Evolutionary conservation across 2,329 filamentous ascomycete genomes (phyloP).

Genomic region (Penicillium hesseltinei): DNA sequence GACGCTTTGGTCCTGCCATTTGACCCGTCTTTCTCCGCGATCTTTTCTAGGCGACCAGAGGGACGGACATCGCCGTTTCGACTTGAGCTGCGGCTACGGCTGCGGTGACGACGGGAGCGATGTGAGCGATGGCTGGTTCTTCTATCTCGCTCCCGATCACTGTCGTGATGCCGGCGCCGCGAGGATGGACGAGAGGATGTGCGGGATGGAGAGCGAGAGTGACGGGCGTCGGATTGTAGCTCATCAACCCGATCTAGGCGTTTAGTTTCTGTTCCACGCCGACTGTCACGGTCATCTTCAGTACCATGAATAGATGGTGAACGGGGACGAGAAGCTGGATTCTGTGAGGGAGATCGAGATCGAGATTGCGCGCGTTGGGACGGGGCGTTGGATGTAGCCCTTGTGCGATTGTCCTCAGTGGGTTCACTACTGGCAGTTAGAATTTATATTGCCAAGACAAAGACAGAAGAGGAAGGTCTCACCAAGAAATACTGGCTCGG

Average conservation of each 20-base stretch:
- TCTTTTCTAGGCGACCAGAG: constrained; percentile 34
- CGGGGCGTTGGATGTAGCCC: not conserved
- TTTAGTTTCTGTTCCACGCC: constrained; percentile 39
- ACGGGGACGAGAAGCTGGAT: constrained; percentile 52
- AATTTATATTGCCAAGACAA: not conserved
- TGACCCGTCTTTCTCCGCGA: constrained; percentile 22
- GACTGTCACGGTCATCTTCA: constrained; percentile 36
- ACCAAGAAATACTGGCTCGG: constrained; percentile 19
- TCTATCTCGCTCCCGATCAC: constrained; percentile 51
- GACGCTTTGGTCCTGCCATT: constrained; percentile 19
- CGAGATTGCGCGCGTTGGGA: constrained; percentile 2
- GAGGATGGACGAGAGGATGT: constrained; percentile 57
- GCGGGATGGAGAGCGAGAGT: constrained; percentile 65
- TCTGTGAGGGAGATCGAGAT: constrained; percentile 43
- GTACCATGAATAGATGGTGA: constrained; percentile 42
- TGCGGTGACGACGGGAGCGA: constrained; percentile 52
- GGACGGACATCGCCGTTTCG: constrained; percentile 39
- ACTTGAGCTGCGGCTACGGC: constrained; percentile 32
- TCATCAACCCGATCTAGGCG: constrained; percentile 44
- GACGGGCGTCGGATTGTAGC: constrained; percentile 43
- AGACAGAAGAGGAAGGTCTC: not conserved
- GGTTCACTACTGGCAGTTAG: constrained; percentile 4
- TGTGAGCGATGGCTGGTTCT: constrained; percentile 45
- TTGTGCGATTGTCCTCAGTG: not conserved
- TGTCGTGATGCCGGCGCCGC: constrained; percentile 56